Evolutionary conservation across 106 monocot genomes (phyloP), one percentile per base, ranked within the genome.

Genomic region (Hemerocallis citrina): DNA sequence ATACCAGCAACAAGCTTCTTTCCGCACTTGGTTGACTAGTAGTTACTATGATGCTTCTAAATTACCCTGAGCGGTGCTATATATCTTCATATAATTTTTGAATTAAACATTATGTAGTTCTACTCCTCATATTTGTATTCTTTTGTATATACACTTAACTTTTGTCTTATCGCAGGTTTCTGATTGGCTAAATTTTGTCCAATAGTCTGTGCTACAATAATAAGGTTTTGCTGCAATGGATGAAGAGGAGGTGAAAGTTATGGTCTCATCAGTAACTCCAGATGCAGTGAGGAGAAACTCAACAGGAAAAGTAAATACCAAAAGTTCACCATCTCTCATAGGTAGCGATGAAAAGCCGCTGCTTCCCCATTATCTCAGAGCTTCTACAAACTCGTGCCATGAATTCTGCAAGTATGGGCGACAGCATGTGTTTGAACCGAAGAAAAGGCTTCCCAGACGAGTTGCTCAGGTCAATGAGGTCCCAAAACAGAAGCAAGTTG

Each of bases 351-450:
- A 22, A 30, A 82, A 75, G 58, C 69, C 72, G 15, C 46, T 59
- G 38, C 21, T 83, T 31, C 79, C 91, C 16, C 64, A 62, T 44
- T 89, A 93, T 57, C 81, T 82, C 57, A 77, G 69, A 57, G 45
- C 72, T 64, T 75, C 85, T 31, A 37, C 68, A 10, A 64, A 74
- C 48, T 83, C 85, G 25, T 93, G 89, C 28, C 89, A 89, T 75
- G 85, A 89, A 52, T 64, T 65, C 40, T 93, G 93, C 68, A 93
- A 93, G 52, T 81, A 77, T 62, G 93, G 93, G 54, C 51, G 32
- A 17, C 65, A 75, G 7, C 72, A 88, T 48, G 58, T 13, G 5
- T 46, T 60, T 63, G 84, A 74, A 38, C 21, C 47, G 23, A 76
- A 85, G 55, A 68, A 51, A 56, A 76, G 43, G 27, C 24, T 7